These are phyloP conservation scores for Botrytis sinoallii DNA, from an alignment of 2,329 filamentous ascomycete species.

Conservation along the genomic window DNA sequence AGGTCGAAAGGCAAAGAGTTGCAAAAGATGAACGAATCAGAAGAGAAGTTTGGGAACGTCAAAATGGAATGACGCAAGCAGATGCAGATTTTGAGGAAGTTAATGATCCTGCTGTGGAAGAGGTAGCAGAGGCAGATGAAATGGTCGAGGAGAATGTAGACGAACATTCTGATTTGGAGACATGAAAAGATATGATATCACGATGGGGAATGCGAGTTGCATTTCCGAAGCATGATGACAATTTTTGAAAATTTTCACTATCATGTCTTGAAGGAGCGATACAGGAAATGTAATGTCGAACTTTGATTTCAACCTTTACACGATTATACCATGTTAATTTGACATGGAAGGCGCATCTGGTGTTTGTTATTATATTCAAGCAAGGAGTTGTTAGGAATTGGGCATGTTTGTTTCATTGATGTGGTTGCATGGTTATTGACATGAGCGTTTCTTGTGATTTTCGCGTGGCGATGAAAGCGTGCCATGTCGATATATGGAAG, in stretches of 20 bases:
- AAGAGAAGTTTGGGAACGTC: conserved; percentile 70
- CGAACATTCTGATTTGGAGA: conserved; percentile 4
- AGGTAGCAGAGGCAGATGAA: neutral
- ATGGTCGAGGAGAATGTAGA: neutral
- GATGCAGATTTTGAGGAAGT: conserved; percentile 25
- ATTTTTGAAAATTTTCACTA: neutral
- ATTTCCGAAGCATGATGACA: neutral
- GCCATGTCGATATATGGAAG: neutral
- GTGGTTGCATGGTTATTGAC: neutral
- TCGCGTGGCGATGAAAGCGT: conserved; percentile 1
- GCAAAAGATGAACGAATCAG: conserved; percentile 84
- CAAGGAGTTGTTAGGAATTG: neutral
- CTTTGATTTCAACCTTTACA: neutral
- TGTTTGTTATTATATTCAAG: conserved; percentile 7
- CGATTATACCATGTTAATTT: neutral
- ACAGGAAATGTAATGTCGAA: conserved; percentile 2
- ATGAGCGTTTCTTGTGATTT: neutral
- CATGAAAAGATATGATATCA: conserved; percentile 10
- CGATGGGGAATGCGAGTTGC: neutral
- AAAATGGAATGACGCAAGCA: conserved; percentile 50
- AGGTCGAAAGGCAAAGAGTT: conserved; percentile 80
- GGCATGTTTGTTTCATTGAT: neutral
- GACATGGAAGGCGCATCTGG: neutral
- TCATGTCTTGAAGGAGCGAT: neutral
- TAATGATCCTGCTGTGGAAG: conserved; percentile 5